Evolutionary conservation across 306 rosid genomes (phyloP), one percentile per base, ranked within the genome.

Genomic region (Hippophae rhamnoides): DNA sequence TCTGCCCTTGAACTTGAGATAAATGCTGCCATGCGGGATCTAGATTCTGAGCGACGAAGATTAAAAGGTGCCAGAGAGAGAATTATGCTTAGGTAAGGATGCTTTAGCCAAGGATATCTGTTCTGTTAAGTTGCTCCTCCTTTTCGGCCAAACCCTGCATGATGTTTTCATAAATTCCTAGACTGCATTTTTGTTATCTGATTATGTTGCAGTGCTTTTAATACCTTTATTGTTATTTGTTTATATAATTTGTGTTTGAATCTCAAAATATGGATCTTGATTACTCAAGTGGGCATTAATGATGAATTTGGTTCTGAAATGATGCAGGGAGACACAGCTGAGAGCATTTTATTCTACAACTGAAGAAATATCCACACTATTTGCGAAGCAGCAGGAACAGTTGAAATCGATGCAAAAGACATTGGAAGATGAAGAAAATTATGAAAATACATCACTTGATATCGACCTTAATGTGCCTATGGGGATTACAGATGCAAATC

Each of bases 331-430:
- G 77, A 81, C 95, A 42, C 96, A 90, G 67, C 82, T 90, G 48
- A 74, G 98, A 47, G 77, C 98, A 63, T 90, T 90, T 78, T 90
- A 90, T 79, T 90, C 98, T 65, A 90, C 95, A 27, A 87, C 98
- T 6, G 98, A 85, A 75, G 96, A 83, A 86, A 90, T 90, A 63
- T 89, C 89, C 31, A 60, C 50, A 49, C 65, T 87, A 56, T 87
- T 92, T 73, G 78, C 81, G 14, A 87, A 87, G 82, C 96, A 92
- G 77, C 96, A 92, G 72, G 93, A 87, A 71, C 96, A 92, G 72
- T 74, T 92, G 77, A 85, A 87, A 72, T 58, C 95, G 58, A 92
- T 87, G 96, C 96, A 83, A 66, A 87, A 76, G 73, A 92, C 98
- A 40, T 74, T 92, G 57, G 96, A 87, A 79, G 98, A 87, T 63